Base-by-base conservation (phyloP, 1,139 yeast genomes). In the Saccharomyces hybrid region DNA sequence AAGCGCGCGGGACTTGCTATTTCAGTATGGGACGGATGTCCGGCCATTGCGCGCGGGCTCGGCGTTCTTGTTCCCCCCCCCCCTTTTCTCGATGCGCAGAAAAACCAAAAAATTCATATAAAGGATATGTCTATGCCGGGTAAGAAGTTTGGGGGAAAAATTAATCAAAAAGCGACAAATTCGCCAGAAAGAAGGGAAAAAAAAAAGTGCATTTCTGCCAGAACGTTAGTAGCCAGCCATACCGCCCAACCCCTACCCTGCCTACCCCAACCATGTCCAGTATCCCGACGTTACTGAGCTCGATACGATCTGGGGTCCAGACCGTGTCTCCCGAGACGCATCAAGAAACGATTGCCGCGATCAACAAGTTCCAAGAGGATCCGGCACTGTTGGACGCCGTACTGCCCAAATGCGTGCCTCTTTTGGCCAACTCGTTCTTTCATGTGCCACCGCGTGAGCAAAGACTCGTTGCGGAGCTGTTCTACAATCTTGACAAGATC, bases 231-330 rank as follows among this genome's bases (percentile, higher is more conserved):
- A 27, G 28, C 28, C 28, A 27, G 28, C 28, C 28, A 27, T 27
- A 27, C 28, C 28, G 28, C 28, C 28, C 28, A 27, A 27, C 28
- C 28, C 28, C 28, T 27, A 27, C 28, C 28, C 28, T 27, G 7
- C 28, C 28, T 27, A 27, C 75, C 50, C n/a, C 42, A 31, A 13
- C 1, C 16, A 31, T 31, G 34, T 2, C 5, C n/a, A 31, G 5
- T 5, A 13, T 31, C 13, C 34, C 2, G 34, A 8, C 34, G 2
- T 31, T 31, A 16, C 6, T 31, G 34, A 7, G 13, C 34, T 31
- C 34, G 16, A 31, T 31, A 31, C 16, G 1, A 13, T 13, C 14
- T 31, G 34, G 34, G 5, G 34, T 31, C 5, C 34, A 31, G 16
- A 31, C 34, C 34, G 14, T 31, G 5, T 31, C 34, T 31, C 34